A percentile compares a stretch with the other conserved stretches of the same genome.
Evolutionary conservation across 805 yeast species (phyloP).

Genomic region (Wickerhamomyces kurtzmanii): DNA sequence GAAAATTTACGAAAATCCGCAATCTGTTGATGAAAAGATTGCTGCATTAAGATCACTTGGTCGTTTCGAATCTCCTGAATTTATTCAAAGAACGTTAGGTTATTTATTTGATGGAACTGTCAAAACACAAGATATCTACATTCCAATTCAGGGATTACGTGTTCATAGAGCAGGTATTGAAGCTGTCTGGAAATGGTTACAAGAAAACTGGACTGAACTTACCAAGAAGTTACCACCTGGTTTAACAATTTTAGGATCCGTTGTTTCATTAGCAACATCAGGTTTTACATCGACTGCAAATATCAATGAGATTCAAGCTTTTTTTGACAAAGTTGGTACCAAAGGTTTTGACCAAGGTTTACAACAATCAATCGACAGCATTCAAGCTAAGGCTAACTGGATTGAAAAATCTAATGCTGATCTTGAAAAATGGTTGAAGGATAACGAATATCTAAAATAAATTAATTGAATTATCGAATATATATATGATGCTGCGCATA

Average conservation of each 20-base stretch:
- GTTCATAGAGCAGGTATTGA: conserved; percentile 55
- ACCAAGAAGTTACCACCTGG: conserved; percentile 69
- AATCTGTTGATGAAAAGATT: conserved; percentile 54
- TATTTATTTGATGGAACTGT: conserved; percentile 48
- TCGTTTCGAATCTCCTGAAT: conserved; percentile 38
- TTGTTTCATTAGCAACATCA: conserved; percentile 52
- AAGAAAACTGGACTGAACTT: conserved; percentile 63
- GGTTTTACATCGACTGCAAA: conserved; percentile 51
- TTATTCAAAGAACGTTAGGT: conserved; percentile 46
- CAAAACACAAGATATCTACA: conserved; percentile 65
- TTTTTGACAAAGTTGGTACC: conserved; percentile 45
- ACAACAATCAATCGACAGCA: conserved; percentile 55
- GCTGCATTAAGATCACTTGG: conserved; percentile 67
- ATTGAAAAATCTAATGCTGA: conserved; percentile 41
- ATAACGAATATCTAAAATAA: conserved; percentile 24
- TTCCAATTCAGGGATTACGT: conserved; percentile 70
- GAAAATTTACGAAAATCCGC: conserved; percentile 50
- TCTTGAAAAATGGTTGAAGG: conserved; percentile 39
- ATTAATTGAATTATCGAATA: too few relatives aligned
- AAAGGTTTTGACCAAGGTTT: conserved; percentile 57
- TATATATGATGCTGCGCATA: too few relatives aligned
- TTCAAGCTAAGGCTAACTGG: conserved; percentile 49
- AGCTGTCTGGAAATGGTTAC: conserved; percentile 66
- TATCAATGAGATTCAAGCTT: conserved; percentile 36
- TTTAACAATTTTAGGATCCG: conserved; percentile 66